Conservation (phyloP, 2,329 filamentous ascomycete species). For the Penicillium sp. region DNA sequence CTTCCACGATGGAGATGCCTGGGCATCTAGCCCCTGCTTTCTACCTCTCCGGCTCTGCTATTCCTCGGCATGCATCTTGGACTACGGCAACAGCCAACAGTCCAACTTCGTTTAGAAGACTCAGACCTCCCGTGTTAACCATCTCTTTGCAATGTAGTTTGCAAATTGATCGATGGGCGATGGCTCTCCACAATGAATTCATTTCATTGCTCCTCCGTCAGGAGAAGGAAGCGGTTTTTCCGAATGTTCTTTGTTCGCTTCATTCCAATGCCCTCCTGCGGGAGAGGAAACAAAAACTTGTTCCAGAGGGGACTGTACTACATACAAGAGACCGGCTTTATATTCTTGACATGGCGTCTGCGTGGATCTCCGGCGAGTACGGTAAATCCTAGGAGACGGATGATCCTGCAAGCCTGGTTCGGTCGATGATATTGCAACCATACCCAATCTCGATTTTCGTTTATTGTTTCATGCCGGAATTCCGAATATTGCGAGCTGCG, state of each 20-base stretch:
- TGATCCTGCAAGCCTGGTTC: slow-evolving; percentile 10
- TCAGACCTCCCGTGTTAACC: slow-evolving; percentile 67
- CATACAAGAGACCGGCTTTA: slow-evolving; percentile 63
- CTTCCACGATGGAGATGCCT: slow-evolving; percentile 46
- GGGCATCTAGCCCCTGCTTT: slow-evolving; percentile 40
- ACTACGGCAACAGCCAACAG: slow-evolving; percentile 54
- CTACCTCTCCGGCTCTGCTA: slow-evolving; percentile 30
- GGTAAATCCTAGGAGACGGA: slow-evolving; percentile 30
- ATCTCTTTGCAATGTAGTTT: slow-evolving; percentile 56
- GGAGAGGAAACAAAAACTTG: slow-evolving; percentile 93
- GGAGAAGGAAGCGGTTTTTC: slow-evolving; percentile 71
- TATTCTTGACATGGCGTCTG: slow-evolving; percentile 6
- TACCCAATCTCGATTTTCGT: slow-evolving; percentile 12
- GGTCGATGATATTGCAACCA: slow-evolving; percentile 8
- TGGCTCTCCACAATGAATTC: slow-evolving; percentile 40
- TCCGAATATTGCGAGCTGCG: slow-evolving; percentile 13
- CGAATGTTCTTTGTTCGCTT: slow-evolving; percentile 91
- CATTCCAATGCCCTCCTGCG: slow-evolving; percentile 60
- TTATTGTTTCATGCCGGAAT: slow-evolving; percentile 8
- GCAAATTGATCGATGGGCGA: slow-evolving; percentile 57
- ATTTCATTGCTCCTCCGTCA: slow-evolving; percentile 33
- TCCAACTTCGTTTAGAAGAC: slow-evolving; percentile 47
- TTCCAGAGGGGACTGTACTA: slow-evolving; percentile 80
- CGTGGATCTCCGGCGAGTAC: slow-evolving; percentile 17
- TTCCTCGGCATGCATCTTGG: slow-evolving; percentile 39